These are phyloP conservation scores for Aspergillus terreus DNA, from an alignment of 2,329 filamentous ascomycete genomes.

Conservation along the genomic window DNA sequence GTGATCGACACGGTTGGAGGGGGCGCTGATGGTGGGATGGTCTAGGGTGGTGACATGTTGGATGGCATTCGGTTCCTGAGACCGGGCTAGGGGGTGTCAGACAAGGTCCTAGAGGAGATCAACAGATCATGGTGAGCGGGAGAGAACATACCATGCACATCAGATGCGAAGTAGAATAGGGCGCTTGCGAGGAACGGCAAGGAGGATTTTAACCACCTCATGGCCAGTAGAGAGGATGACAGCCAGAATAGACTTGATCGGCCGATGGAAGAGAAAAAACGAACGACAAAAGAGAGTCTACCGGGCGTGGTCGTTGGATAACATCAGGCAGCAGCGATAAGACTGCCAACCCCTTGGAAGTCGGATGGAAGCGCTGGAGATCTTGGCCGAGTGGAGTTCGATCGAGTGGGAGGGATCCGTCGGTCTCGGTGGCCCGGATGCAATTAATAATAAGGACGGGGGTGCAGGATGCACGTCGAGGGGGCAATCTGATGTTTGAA, in stretches of 20 bases:
- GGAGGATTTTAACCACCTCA: slow-evolving; percentile 24
- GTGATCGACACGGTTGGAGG: slow-evolving; percentile 73
- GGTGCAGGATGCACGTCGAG: too few species aligned
- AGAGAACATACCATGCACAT: slow-evolving; percentile 12
- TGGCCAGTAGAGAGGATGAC: slow-evolving; percentile 14
- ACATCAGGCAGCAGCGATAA: slow-evolving; percentile 18
- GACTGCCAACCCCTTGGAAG: slow-evolving; percentile 1
- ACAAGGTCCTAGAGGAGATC: neutral
- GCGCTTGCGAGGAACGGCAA: slow-evolving; percentile 24
- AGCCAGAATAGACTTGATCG: slow-evolving; percentile 4
- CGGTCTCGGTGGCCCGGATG: neutral
- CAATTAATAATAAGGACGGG: neutral
- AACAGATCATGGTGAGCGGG: neutral
- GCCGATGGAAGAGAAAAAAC: slow-evolving; percentile 9
- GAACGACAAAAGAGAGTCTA: slow-evolving; percentile 3
- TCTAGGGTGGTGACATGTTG: slow-evolving; percentile 69
- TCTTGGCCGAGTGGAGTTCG: slow-evolving; percentile 1
- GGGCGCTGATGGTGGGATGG: slow-evolving; percentile 71
- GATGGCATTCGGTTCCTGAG: slow-evolving; percentile 71
- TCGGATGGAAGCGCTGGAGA: slow-evolving; percentile 1
- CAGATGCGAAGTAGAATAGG: slow-evolving; percentile 19
- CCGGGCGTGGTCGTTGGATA: neutral
- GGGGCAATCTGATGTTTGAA: too few species aligned
- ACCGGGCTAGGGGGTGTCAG: slow-evolving; percentile 54
- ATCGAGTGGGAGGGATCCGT: neutral